A percentile compares a stretch with the other conserved stretches of the same genome.
Evolutionary conservation across 1,284 basidiomycete species (phyloP).

Genomic region (Ustilago sp.): DNA sequence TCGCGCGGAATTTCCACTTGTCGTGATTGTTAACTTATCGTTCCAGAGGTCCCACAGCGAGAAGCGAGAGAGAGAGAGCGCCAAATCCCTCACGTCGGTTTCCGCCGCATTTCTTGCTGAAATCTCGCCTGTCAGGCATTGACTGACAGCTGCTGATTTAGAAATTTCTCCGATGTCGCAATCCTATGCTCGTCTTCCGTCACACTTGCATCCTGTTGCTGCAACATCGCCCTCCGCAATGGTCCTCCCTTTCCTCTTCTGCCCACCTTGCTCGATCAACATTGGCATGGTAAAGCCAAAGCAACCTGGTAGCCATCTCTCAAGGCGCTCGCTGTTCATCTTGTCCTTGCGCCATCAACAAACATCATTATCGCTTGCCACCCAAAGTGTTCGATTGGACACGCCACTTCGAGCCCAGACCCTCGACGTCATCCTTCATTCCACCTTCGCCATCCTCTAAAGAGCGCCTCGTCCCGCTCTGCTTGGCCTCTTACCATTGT

Average conservation of each 20-base stretch:
- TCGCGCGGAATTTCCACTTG: not conserved
- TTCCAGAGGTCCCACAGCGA: constrained; percentile 44
- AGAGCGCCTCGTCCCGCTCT: not conserved
- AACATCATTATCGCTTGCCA: not conserved
- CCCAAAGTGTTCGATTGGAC: constrained; percentile 1
- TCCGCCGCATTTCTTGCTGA: not conserved
- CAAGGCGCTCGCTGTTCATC: not conserved
- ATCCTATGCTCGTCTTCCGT: constrained; percentile 34
- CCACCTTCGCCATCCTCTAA: constrained; percentile 1
- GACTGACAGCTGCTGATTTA: constrained; percentile 38
- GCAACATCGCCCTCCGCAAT: not conserved
- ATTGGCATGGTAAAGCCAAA: not conserved
- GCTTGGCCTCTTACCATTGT: constrained; percentile 7
- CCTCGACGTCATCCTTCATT: not conserved
- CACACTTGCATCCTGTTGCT: constrained; percentile 29
- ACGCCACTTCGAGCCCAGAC: constrained; percentile 1
- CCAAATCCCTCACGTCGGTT: constrained; percentile 2
- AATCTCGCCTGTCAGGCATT: constrained; percentile 1
- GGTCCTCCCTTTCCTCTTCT: not conserved
- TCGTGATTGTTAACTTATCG: constrained; percentile 37
- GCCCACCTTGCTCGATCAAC: not conserved
- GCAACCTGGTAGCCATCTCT: not conserved
- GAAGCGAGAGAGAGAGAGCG: not conserved
- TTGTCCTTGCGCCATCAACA: constrained; percentile 15
- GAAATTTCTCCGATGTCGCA: constrained; percentile 30